These are phyloP conservation scores for Fusarium cyanostomum DNA, from an alignment of 2,329 filamentous ascomycete species.

Conservation along the genomic window DNA sequence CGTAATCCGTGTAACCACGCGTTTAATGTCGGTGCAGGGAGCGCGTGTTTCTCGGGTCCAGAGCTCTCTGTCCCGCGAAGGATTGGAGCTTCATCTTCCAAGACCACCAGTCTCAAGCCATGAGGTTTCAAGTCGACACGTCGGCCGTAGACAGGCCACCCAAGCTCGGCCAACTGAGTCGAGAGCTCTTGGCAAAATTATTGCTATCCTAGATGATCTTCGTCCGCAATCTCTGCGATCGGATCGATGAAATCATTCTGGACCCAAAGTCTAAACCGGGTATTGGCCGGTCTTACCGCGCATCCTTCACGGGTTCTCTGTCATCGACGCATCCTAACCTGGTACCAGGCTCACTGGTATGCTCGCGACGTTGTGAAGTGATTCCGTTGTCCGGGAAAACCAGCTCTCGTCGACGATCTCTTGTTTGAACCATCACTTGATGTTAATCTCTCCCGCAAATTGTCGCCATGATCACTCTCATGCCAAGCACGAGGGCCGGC, in stretches of 20 bases:
- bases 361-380: slow-evolving; percentile 18
- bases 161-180: neutral
- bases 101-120: slow-evolving; percentile 10
- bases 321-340: neutral
- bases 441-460: neutral
- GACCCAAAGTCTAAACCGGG: slow-evolving; percentile 12
- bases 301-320: neutral
- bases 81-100: slow-evolving; percentile 10
- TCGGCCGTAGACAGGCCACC: neutral
- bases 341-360: slow-evolving; percentile 1
- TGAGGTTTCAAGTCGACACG: neutral
- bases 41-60: slow-evolving; percentile 1
- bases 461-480: neutral
- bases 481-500: neutral
- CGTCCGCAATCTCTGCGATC: neutral
- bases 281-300: slow-evolving; percentile 12
- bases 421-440: neutral
- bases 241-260: slow-evolving; percentile 23
- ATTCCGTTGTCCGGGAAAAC: slow-evolving; percentile 14
- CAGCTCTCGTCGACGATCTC: neutral
- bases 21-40: neutral
- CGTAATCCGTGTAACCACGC: neutral
- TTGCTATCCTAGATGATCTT: neutral
- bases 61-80: neutral
- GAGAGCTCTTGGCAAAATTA: neutral